These are phyloP conservation scores for Dendrocalamus latiflorus DNA, from an alignment of 202 grass and related monocot genomes.

Conservation along the genomic window DNA sequence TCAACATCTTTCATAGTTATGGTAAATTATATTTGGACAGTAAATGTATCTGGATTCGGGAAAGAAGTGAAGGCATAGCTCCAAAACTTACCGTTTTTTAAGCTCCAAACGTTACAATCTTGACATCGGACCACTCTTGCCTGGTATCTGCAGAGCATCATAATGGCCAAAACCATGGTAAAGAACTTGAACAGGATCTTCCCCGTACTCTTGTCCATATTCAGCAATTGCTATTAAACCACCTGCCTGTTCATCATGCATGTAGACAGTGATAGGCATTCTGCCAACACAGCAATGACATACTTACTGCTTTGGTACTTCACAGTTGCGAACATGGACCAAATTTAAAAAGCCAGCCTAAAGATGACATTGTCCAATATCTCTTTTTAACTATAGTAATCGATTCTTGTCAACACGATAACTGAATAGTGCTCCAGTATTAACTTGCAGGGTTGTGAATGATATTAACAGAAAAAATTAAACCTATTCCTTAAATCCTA, in stretches of 20 bases:
- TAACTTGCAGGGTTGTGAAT: neutral
- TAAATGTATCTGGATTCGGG: neutral
- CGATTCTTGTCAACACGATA: neutral
- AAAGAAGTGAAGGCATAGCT: neutral
- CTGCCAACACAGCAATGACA: slow-evolving; percentile 7
- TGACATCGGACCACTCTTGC: slow-evolving; percentile 30
- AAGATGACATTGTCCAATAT: neutral
- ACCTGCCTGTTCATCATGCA: slow-evolving; percentile 45
- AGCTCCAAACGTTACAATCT: slow-evolving; percentile 33
- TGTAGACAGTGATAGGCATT: slow-evolving; percentile 73
- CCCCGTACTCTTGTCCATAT: slow-evolving; percentile 74
- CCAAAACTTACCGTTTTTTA: neutral
- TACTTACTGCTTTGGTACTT: neutral
- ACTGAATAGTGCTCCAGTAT: neutral
- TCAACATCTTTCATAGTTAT: neutral
- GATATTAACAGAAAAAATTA: too few species aligned
- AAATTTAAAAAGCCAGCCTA: neutral
- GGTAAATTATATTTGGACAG: neutral
- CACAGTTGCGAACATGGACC: neutral
- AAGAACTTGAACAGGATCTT: slow-evolving; percentile 57
- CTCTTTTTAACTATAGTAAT: neutral
- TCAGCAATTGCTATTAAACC: slow-evolving; percentile 61
- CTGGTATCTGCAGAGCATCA: slow-evolving; percentile 46
- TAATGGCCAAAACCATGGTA: slow-evolving; percentile 77
- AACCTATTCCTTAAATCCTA: neutral